phyloP scores from a whole-genome alignment of 371 early-diverging fungal genomes.

The Globomyces sp. region DNA sequence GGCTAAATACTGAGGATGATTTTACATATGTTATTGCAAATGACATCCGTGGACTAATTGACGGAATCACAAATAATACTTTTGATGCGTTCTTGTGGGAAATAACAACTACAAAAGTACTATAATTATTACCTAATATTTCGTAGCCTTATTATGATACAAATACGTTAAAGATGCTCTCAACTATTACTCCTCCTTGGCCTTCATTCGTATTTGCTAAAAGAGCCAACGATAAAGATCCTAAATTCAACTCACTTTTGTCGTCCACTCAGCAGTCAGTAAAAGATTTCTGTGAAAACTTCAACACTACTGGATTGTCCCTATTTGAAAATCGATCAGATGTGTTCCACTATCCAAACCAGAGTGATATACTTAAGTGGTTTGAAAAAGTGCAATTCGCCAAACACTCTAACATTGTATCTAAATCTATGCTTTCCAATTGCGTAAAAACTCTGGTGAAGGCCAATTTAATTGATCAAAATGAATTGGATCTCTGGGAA shows the following conservation, averaged over 20 bases:
- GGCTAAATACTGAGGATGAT: slow-evolving; percentile 37
- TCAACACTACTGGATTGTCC: background rate
- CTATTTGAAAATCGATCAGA: slow-evolving; percentile 37
- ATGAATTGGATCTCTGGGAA: background rate
- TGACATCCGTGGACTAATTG: slow-evolving; percentile 71
- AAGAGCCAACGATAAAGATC: background rate
- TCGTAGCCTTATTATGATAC: slow-evolving; percentile 68
- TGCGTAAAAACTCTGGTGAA: slow-evolving; percentile 3
- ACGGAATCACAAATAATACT: slow-evolving; percentile 58
- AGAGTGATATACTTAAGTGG: slow-evolving; percentile 71
- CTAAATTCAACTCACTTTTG: background rate
- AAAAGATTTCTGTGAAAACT: background rate
- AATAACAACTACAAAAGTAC: slow-evolving; percentile 71
- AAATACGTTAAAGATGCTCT: slow-evolving; percentile 67
- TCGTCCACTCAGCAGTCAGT: background rate
- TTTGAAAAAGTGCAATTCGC: slow-evolving; percentile 67
- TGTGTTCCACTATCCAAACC: slow-evolving; percentile 45
- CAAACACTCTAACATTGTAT: slow-evolving; percentile 29
- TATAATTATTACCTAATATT: background rate
- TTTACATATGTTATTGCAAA: slow-evolving; percentile 59
- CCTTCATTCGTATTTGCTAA: slow-evolving; percentile 78
- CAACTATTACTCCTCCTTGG: slow-evolving; percentile 83
- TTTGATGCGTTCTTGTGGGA: slow-evolving; percentile 88
- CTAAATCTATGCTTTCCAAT: background rate
- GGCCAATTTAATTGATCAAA: slow-evolving; percentile 10